These are phyloP conservation scores for Colletotrichum falcatum DNA, from an alignment of 2,329 filamentous ascomycete genomes.

Conservation along the genomic window DNA sequence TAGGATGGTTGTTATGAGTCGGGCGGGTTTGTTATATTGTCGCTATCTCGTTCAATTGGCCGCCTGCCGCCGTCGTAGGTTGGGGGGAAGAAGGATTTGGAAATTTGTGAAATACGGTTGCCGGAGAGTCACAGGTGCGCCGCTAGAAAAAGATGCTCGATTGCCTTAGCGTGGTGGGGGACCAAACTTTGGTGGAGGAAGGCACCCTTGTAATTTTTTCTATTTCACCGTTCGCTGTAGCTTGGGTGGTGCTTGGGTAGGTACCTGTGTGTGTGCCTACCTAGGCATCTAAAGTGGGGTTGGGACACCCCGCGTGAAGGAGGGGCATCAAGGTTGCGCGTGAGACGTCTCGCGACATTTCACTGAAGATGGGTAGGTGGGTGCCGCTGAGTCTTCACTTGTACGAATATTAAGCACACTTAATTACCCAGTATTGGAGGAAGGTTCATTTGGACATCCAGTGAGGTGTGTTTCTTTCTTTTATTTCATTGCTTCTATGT, in stretches of 20 bases:
- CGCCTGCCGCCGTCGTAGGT: neutral
- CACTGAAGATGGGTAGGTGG: neutral
- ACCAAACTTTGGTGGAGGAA: neutral
- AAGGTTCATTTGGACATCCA: too few relatives aligned
- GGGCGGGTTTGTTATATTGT: neutral
- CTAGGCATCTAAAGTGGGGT: slow-evolving; percentile 18
- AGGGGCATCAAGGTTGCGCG: neutral
- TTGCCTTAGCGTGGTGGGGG: slow-evolving; percentile 35
- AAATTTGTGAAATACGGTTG: slow-evolving; percentile 3
- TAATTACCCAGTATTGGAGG: neutral
- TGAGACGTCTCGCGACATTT: neutral
- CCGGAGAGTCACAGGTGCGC: slow-evolving; percentile 19
- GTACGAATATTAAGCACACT: neutral
- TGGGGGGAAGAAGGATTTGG: too few relatives aligned
- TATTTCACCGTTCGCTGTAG: neutral
- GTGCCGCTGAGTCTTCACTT: neutral
- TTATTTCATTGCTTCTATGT: neutral
- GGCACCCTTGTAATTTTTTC: neutral
- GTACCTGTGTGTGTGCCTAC: too few relatives aligned
- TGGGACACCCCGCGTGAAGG: slow-evolving; percentile 24
- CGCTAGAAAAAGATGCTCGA: slow-evolving; percentile 25
- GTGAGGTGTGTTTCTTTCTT: neutral
- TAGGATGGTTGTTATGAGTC: neutral
- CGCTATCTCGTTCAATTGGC: neutral
- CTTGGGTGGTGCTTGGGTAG: too few relatives aligned